Base-by-base conservation (phyloP, 169 alveolate genomes). In the Eimeria necatrix region DNA sequence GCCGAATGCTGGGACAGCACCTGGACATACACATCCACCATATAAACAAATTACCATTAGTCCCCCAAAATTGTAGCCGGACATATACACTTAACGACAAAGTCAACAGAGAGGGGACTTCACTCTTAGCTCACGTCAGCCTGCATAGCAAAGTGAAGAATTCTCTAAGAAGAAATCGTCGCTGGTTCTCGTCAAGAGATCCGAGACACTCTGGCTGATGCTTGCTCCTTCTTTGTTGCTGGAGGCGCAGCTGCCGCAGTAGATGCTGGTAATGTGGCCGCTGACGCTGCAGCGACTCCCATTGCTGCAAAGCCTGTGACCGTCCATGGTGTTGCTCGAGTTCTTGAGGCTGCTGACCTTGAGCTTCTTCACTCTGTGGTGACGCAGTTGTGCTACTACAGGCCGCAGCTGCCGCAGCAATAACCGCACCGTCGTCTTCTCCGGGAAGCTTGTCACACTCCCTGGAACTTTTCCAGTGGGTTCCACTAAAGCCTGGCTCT, bases 121-220 rank as follows among this genome's bases (percentile, higher is more conserved):
- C 49, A 26, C 53, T 51, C 46, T 53, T 49, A 16, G 70, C 90
- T 41, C 74, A 60, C 92, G 92, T 85, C 49, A 85, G 70, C 60
- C 92, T 85, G 92, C 92, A 85, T n/a, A 85, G 92, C 46, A 85
- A 16, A 52, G 76, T 60, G 80, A 85, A 85, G 92, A 85, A 60
- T 60, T 85, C 92, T 59, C 92, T 56, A 12, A 85, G 92, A 41
- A 85, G 92, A 18, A 85, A 60, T 14, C 64, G 12, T 60, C 92
- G 20, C 41, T 85, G 92, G 52, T 85, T 85, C 80, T 85, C 80
- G 64, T 85, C 92, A 56, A 85, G 80, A n/a, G 76, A 22, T 76
- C 60, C 61, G 51, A 85, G 92, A 46, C 80, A 59, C 26, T 60
- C 61, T n/a, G 92, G 92, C 80, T 85, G 92, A 22, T 85, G 80